Evolutionary conservation across 2,329 filamentous ascomycete genomes (phyloP).

Genomic region (Scortechinia acanthostroma): DNA sequence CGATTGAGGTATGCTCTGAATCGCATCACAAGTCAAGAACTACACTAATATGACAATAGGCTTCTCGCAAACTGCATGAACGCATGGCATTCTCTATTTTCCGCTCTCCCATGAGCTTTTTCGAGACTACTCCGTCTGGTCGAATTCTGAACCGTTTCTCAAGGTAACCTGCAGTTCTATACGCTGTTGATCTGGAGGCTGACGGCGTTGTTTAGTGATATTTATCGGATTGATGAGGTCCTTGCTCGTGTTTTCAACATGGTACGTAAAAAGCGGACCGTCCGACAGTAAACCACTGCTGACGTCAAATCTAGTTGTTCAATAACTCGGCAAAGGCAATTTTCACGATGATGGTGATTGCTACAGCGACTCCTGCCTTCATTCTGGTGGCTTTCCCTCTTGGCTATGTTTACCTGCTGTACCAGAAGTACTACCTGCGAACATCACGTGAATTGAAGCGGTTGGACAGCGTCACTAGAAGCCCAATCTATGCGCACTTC

Average conservation of each 20-base stretch:
- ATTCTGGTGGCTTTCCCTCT: slow-evolving; percentile 75
- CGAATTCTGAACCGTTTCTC: slow-evolving; percentile 92
- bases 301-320: too few species aligned
- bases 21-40: too few species aligned
- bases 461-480: slow-evolving; percentile 87
- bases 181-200: slow-evolving; percentile 12
- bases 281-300: too few species aligned
- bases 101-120: slow-evolving; percentile 96
- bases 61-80: slow-evolving; percentile 91
- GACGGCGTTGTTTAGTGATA: slow-evolving; percentile 42
- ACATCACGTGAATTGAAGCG: slow-evolving; percentile 95
- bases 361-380: slow-evolving; percentile 74
- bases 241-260: slow-evolving; percentile 97
- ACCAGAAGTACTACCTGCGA: slow-evolving; percentile 92
- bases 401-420: slow-evolving; percentile 75
- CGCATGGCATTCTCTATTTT: slow-evolving; percentile 97
- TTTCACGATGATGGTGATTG: slow-evolving; percentile 84
- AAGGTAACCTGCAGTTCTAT: slow-evolving; percentile 7
- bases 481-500: slow-evolving; percentile 96
- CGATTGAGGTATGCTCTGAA: too few species aligned
- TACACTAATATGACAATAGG: too few species aligned
- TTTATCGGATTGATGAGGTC: slow-evolving; percentile 82
- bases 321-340: slow-evolving; percentile 67
- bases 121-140: slow-evolving; percentile 94
- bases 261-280: too few species aligned